A percentile compares a stretch with the other conserved stretches of the same genome.
These are phyloP conservation scores for Xylariaceae sp. DNA, from an alignment of 2,329 filamentous ascomycete species.

Conservation along the genomic window DNA sequence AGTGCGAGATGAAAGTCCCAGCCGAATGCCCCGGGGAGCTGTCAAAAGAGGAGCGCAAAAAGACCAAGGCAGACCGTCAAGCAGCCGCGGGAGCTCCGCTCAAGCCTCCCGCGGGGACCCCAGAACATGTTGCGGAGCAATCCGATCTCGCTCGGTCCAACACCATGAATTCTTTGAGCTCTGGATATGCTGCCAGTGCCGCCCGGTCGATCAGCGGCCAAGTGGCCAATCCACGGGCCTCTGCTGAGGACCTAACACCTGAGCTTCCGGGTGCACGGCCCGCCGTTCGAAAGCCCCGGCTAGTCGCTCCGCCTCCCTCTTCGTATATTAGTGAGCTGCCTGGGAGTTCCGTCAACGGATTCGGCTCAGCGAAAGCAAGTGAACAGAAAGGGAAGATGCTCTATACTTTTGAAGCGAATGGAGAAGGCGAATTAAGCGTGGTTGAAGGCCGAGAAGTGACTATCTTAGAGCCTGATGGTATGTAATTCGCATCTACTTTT, in stretches of 20 bases:
- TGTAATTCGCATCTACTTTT: conserved; percentile 33
- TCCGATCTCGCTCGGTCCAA: conserved; percentile 70
- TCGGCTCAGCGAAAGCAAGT: conserved; percentile 30
- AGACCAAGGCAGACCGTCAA: conserved; percentile 80
- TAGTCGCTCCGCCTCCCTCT: conserved; percentile 81
- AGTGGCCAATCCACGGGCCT: conserved; percentile 37
- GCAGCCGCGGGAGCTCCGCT: conserved; percentile 62
- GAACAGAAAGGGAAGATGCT: conserved; percentile 81
- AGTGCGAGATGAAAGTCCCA: conserved; percentile 98
- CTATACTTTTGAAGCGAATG: conserved; percentile 75
- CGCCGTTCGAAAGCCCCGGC: conserved; percentile 58
- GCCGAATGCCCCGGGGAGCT: conserved; percentile 93
- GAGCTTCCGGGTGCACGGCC: conserved; percentile 43
- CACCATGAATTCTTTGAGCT: conserved; percentile 86
- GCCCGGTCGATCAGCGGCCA: conserved; percentile 67
- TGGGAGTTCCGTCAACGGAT: conserved; percentile 44
- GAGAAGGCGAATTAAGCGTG: conserved; percentile 75
- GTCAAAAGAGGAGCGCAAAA: conserved; percentile 92
- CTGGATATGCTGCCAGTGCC: conserved; percentile 76
- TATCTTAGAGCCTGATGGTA: conserved; percentile 84
- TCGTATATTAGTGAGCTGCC: conserved; percentile 69
- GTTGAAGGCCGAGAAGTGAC: conserved; percentile 71
- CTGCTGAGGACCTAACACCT: conserved; percentile 46
- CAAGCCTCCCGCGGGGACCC: conserved; percentile 41
- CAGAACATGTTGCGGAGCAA: conserved; percentile 53